These are phyloP conservation scores for Lactarius deliciosus DNA, from an alignment of 768 basidiomycete species.

Conservation along the genomic window DNA sequence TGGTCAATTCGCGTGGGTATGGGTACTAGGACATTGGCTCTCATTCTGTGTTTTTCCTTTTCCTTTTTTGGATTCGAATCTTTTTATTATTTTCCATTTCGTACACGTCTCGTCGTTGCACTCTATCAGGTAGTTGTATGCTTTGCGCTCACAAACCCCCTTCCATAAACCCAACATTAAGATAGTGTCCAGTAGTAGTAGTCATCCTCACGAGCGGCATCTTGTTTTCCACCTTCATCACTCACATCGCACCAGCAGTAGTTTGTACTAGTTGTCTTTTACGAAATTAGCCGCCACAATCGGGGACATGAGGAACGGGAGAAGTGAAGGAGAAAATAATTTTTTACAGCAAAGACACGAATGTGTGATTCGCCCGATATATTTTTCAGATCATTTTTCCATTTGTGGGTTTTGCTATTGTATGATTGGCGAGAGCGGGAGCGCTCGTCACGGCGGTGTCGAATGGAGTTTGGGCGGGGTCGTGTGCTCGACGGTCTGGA, in stretches of 20 bases:
- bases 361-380: conserved; percentile 7
- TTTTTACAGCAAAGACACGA: neutral
- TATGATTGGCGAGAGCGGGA: neutral
- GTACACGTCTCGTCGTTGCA: conserved; percentile 23
- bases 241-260: conserved; percentile 18
- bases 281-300: neutral
- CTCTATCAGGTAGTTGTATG: conserved; percentile 25
- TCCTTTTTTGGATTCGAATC: conserved; percentile 18
- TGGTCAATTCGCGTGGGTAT: conserved; percentile 26
- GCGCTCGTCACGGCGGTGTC: neutral
- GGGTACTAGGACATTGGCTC: conserved; percentile 19
- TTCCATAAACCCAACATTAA: conserved; percentile 18
- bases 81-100: conserved; percentile 24
- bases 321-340: neutral
- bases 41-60: neutral
- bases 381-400: neutral
- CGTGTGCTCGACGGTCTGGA: neutral
- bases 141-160: conserved; percentile 22
- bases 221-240: conserved; percentile 15
- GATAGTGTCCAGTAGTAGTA: conserved; percentile 29
- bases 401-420: too few relatives aligned
- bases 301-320: conserved; percentile 8
- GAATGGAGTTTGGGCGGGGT: neutral
- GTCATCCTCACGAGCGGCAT: conserved; percentile 7
- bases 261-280: conserved; percentile 12